Evolutionary conservation across 2,329 filamentous ascomycete genomes (phyloP).

Genomic region (Calonectria henricotiae): DNA sequence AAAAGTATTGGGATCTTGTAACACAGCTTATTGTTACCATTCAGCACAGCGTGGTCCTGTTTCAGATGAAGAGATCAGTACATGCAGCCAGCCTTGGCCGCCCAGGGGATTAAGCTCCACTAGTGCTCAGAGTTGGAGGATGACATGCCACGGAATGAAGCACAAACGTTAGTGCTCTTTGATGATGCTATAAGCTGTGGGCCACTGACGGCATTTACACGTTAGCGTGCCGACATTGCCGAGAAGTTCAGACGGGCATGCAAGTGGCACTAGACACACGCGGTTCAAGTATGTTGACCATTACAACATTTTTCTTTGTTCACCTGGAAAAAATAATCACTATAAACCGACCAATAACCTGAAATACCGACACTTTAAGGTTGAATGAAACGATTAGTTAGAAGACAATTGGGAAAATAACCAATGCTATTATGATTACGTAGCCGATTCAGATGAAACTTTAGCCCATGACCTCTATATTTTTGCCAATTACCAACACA

Average conservation of each 20-base stretch:
- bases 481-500: background rate
- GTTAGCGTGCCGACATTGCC: conserved; percentile 9
- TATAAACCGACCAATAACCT: no score
- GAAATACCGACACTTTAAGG: no score
- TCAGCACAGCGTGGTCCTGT: background rate
- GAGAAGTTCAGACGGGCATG: background rate
- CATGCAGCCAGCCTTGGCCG: background rate
- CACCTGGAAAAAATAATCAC: background rate
- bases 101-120: background rate
- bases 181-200: background rate
- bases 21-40: background rate
- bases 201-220: conserved; percentile 6
- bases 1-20: background rate
- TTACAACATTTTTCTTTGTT: background rate
- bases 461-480: background rate
- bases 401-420: background rate
- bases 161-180: no score
- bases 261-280: background rate
- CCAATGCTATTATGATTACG: no score
- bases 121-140: background rate
- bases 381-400: background rate
- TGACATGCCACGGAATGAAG: no score
- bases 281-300: background rate
- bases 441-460: background rate
- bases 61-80: background rate